Percentiles rank a stretch among this genome's conserved stretches.
phyloP scores from a whole-genome alignment of 116 monocot genomes.

The Trichopus zeylanicus region DNA sequence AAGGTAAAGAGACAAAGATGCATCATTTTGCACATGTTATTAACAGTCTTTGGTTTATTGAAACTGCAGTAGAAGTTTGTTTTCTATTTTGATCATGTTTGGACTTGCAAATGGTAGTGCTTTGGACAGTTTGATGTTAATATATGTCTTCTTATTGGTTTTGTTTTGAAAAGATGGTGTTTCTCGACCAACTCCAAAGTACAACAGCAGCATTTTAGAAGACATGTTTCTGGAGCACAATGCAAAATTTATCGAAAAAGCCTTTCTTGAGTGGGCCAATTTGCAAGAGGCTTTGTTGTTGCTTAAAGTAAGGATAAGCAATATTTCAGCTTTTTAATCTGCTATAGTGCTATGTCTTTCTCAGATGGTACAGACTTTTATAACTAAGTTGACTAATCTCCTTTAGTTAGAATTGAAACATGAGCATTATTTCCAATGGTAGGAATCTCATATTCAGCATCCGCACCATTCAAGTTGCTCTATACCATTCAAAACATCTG shows the following conservation, averaged over 20 bases:
- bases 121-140: background rate
- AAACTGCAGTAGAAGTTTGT: background rate
- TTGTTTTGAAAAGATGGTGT: constrained; percentile 17
- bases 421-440: too few species aligned
- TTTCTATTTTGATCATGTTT: background rate
- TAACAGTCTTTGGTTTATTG: background rate
- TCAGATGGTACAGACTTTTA: too few species aligned
- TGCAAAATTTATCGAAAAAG: constrained; percentile 50
- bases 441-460: too few species aligned
- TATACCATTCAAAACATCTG: too few species aligned
- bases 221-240: constrained; percentile 94
- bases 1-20: constrained; percentile 32
- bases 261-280: constrained; percentile 46
- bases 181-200: constrained; percentile 62
- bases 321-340: too few species aligned
- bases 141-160: background rate
- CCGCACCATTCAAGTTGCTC: too few species aligned
- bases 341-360: too few species aligned
- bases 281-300: constrained; percentile 71
- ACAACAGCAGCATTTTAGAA: constrained; percentile 89
- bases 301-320: constrained; percentile 50
- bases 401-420: too few species aligned
- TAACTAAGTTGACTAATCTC: too few species aligned
- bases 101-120: background rate
- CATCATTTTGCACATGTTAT: background rate